These are phyloP conservation scores for Fistulinella staudtii DNA, from an alignment of 1,284 basidiomycete genomes.

Conservation along the genomic window DNA sequence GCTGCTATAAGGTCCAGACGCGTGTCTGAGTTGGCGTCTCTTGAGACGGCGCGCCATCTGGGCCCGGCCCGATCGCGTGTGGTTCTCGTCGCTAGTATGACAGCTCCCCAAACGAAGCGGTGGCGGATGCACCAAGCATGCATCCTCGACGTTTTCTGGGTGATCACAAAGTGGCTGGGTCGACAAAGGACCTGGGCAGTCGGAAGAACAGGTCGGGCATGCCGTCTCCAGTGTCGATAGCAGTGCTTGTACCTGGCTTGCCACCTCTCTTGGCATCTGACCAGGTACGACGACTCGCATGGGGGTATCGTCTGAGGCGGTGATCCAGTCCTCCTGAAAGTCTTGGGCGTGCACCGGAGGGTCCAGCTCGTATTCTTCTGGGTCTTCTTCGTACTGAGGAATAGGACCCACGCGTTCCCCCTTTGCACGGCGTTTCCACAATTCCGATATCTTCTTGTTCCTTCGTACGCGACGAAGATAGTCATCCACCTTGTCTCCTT, in stretches of 20 bases:
- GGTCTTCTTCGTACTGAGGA: constrained; percentile 33
- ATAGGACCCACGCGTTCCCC: constrained; percentile 35
- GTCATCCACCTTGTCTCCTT: constrained; percentile 29
- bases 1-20: background rate
- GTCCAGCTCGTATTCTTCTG: constrained; percentile 28
- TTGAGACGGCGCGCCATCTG: constrained; percentile 8
- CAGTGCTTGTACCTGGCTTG: constrained; percentile 20
- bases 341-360: constrained; percentile 31
- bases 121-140: background rate
- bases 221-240: constrained; percentile 21
- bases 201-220: background rate
- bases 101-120: background rate
- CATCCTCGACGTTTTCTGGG: background rate
- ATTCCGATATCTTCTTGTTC: constrained; percentile 26
- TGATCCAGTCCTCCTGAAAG: constrained; percentile 35
- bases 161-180: too few relatives aligned
- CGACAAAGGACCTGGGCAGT: too few relatives aligned
- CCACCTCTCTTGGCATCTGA: constrained; percentile 28
- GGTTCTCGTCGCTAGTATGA: constrained; percentile 17
- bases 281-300: constrained; percentile 39
- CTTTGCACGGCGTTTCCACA: constrained; percentile 30
- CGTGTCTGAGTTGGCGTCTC: constrained; percentile 7
- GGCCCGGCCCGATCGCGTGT: background rate
- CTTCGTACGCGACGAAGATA: constrained; percentile 27
- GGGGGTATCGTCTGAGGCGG: constrained; percentile 28